These are phyloP conservation scores for Rhizopogon vesiculosus DNA, from an alignment of 768 basidiomycete species.

Conservation along the genomic window DNA sequence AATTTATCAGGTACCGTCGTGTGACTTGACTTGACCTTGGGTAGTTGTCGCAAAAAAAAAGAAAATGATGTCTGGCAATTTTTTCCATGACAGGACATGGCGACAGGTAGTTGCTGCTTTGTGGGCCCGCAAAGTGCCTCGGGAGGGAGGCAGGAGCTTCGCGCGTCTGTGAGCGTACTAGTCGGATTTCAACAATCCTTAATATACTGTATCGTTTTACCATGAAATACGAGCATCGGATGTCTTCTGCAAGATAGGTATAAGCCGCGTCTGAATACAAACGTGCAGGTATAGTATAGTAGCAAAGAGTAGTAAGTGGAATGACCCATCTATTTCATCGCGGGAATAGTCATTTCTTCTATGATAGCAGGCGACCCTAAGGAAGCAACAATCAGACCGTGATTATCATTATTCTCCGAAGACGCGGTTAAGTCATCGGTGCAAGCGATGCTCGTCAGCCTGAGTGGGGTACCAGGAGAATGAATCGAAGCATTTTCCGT, in stretches of 20 bases:
- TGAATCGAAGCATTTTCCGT: not conserved
- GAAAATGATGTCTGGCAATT: constrained; percentile 17
- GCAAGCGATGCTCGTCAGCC: not conserved
- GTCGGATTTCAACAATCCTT: constrained; percentile 83
- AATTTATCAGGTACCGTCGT: constrained; percentile 40
- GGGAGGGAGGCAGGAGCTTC: constrained; percentile 19
- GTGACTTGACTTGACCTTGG: constrained; percentile 53
- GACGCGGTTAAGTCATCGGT: not conserved
- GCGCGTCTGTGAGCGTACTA: constrained; percentile 37
- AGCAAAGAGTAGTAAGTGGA: too few species aligned
- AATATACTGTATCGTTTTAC: constrained; percentile 21
- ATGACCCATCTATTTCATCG: not conserved
- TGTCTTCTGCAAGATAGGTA: not conserved
- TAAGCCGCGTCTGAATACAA: not conserved
- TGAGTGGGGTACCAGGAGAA: not conserved
- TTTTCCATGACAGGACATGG: constrained; percentile 10
- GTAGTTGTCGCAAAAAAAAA: constrained; percentile 41
- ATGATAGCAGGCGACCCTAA: not conserved
- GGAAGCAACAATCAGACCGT: too few species aligned
- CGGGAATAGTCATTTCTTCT: not conserved
- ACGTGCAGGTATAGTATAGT: not conserved
- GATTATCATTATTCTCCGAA: not conserved
- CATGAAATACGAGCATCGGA: constrained; percentile 2
- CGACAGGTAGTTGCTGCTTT: constrained; percentile 21
- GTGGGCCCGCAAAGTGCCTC: constrained; percentile 21